Percentiles rank a stretch among this genome's conserved stretches.
phyloP scores from a whole-genome alignment of 345 rosid species.

The Linum lewisii region DNA sequence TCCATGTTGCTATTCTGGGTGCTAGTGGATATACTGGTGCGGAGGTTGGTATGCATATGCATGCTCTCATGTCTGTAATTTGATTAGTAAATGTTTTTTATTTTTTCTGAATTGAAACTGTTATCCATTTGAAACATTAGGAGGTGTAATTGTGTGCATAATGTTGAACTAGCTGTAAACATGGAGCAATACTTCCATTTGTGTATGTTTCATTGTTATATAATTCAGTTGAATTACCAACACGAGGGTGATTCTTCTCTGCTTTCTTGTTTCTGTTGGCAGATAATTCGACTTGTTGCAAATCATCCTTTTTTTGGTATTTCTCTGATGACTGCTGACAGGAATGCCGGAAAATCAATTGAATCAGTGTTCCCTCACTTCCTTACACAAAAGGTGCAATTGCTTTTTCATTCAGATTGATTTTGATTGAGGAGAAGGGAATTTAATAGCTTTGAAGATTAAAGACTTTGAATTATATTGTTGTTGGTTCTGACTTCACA shows the following conservation, averaged over 20 bases:
- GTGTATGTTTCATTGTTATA: not conserved
- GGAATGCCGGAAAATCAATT: slow-evolving; percentile 94
- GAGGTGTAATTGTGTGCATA: not conserved
- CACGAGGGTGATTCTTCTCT: not conserved
- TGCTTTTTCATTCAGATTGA: not conserved
- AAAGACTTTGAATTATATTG: not conserved
- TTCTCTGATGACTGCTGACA: slow-evolving; percentile 88
- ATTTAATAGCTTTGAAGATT: not conserved
- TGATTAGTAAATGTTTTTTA: not conserved
- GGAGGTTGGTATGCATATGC: slow-evolving; percentile 45
- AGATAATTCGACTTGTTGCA: slow-evolving; percentile 77
- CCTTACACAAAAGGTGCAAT: slow-evolving; percentile 49
- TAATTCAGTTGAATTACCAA: not conserved
- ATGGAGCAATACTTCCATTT: not conserved
- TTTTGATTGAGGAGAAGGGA: not conserved
- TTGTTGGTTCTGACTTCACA: not conserved
- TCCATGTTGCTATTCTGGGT: slow-evolving; percentile 82
- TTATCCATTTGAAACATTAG: not conserved
- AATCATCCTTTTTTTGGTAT: slow-evolving; percentile 70
- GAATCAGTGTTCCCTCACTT: slow-evolving; percentile 84
- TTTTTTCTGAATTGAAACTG: not conserved
- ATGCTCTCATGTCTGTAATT: not conserved
- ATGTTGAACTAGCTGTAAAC: not conserved
- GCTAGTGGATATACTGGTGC: slow-evolving; percentile 99
- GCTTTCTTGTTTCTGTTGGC: slow-evolving; percentile 14